These are phyloP conservation scores for Fusarium abutilonis DNA, from an alignment of 2,329 filamentous ascomycete species.

Conservation along the genomic window DNA sequence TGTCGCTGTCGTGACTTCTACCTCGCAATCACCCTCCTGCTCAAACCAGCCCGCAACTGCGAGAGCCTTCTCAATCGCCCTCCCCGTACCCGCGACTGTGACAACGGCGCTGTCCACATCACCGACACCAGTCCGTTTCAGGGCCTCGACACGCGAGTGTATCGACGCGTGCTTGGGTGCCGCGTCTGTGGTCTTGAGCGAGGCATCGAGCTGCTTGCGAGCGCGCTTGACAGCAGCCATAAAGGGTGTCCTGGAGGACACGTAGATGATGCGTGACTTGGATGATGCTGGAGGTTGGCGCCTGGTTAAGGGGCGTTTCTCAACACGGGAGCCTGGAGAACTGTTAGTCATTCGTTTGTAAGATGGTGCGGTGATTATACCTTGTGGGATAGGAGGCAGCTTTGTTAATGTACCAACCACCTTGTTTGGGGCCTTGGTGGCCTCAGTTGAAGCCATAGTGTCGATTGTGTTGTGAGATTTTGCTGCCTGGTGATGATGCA, in stretches of 20 bases:
- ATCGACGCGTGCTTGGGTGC: constrained; percentile 61
- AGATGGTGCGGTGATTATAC: constrained; percentile 25
- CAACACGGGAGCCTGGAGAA: constrained; percentile 57
- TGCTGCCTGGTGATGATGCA: constrained; percentile 30
- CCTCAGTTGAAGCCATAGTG: constrained; percentile 40
- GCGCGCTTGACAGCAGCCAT: constrained; percentile 73
- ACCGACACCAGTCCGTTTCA: constrained; percentile 49
- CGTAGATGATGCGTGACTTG: constrained; percentile 66
- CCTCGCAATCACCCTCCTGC: constrained; percentile 66
- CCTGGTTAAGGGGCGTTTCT: constrained; percentile 59
- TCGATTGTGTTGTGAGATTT: constrained; percentile 1
- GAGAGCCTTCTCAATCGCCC: constrained; percentile 71
- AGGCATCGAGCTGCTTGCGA: constrained; percentile 68
- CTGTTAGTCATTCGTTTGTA: constrained; percentile 3
- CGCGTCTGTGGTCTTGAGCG: constrained; percentile 54
- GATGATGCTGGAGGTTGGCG: constrained; percentile 55
- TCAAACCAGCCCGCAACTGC: constrained; percentile 72
- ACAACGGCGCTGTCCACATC: constrained; percentile 55
- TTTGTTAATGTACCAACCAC: constrained; percentile 46
- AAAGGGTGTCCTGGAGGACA: constrained; percentile 72
- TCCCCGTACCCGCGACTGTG: constrained; percentile 71
- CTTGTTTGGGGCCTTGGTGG: constrained; percentile 18
- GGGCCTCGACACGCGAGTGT: constrained; percentile 57
- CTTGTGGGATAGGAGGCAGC: constrained; percentile 50
- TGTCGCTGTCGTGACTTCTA: constrained; percentile 70